Percentiles rank a stretch among this genome's conserved stretches.
phyloP scores from a whole-genome alignment of 345 rosid species.

The Gossypium arboreum region DNA sequence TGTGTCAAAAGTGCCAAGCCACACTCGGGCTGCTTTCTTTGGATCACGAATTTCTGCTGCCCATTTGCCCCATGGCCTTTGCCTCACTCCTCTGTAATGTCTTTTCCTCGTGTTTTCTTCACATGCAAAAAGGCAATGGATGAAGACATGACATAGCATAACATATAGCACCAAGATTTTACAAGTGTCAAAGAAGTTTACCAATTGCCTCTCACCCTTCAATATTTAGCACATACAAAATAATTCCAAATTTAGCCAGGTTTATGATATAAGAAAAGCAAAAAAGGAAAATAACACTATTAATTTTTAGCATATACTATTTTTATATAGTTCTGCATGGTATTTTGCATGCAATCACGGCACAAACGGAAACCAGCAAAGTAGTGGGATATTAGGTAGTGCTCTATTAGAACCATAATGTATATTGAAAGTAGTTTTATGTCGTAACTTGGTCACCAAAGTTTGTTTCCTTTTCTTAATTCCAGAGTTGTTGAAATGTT shows the following conservation, averaged over 20 bases:
- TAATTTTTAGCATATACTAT: no score
- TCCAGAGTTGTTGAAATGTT: background rate
- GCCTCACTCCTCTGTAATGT: slow-evolving; percentile 93
- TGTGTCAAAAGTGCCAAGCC: slow-evolving; percentile 90
- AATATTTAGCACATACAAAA: background rate
- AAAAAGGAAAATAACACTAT: no score
- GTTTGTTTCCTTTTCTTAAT: slow-evolving; percentile 1
- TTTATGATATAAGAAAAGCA: no score
- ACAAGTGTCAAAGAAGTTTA: background rate
- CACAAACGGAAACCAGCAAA: background rate
- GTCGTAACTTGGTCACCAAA: slow-evolving; percentile 7
- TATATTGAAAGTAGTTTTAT: background rate
- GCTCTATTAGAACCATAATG: background rate
- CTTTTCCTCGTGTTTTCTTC: slow-evolving; percentile 55
- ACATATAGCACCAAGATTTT: background rate
- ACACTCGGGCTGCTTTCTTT: slow-evolving; percentile 63
- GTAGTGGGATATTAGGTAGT: slow-evolving; percentile 2
- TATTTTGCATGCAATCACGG: slow-evolving; percentile 14
- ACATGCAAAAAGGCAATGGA: slow-evolving; percentile 9
- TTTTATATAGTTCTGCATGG: background rate
- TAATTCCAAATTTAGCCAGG: background rate
- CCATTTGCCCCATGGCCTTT: slow-evolving; percentile 99
- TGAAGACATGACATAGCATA: background rate
- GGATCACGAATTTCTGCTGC: slow-evolving; percentile 95
- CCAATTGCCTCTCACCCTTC: background rate